Evolutionary conservation across 306 rosid species (phyloP).

Genomic region (Alnus rubra): DNA sequence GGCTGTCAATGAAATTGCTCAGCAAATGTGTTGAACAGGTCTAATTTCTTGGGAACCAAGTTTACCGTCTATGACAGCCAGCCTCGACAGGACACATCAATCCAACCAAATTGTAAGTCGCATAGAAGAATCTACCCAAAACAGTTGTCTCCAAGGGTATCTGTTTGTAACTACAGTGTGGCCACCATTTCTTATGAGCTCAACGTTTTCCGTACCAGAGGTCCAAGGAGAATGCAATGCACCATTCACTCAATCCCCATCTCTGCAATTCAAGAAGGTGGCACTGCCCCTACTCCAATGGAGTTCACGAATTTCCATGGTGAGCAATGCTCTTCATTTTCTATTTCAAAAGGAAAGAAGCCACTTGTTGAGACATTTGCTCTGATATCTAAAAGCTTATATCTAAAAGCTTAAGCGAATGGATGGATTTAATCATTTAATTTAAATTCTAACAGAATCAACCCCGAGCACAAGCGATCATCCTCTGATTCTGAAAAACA

Average conservation of each 20-base stretch:
- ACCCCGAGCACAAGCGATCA: slow-evolving; percentile 26
- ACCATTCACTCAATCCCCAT: slow-evolving; percentile 73
- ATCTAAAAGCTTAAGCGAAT: too few relatives aligned
- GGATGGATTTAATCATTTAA: too few relatives aligned
- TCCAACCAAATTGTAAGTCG: slow-evolving; percentile 46
- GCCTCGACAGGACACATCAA: slow-evolving; percentile 46
- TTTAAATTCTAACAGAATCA: too few relatives aligned
- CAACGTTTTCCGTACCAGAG: slow-evolving; percentile 90
- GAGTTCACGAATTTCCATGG: slow-evolving; percentile 43
- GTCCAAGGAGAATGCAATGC: slow-evolving; percentile 92
- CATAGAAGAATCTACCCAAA: slow-evolving; percentile 52
- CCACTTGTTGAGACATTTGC: slow-evolving; percentile 14
- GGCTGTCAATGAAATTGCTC: slow-evolving; percentile 23
- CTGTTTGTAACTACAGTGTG: slow-evolving; percentile 50
- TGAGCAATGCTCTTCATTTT: slow-evolving; percentile 28
- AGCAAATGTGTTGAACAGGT: slow-evolving; percentile 49
- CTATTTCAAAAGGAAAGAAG: slow-evolving; percentile 51
- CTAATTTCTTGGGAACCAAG: slow-evolving; percentile 94
- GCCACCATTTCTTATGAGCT: slow-evolving; percentile 77
- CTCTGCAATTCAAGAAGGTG: slow-evolving; percentile 76
- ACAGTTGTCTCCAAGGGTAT: slow-evolving; percentile 58
- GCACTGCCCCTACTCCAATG: slow-evolving; percentile 78
- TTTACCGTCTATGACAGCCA: slow-evolving; percentile 66
- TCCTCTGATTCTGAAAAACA: slow-evolving; percentile 73
- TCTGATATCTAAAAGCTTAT: too few relatives aligned